A percentile compares a stretch with the other conserved stretches of the same genome.
phyloP scores from a whole-genome alignment of 768 basidiomycete species.

The Steccherinum ochraceum region DNA sequence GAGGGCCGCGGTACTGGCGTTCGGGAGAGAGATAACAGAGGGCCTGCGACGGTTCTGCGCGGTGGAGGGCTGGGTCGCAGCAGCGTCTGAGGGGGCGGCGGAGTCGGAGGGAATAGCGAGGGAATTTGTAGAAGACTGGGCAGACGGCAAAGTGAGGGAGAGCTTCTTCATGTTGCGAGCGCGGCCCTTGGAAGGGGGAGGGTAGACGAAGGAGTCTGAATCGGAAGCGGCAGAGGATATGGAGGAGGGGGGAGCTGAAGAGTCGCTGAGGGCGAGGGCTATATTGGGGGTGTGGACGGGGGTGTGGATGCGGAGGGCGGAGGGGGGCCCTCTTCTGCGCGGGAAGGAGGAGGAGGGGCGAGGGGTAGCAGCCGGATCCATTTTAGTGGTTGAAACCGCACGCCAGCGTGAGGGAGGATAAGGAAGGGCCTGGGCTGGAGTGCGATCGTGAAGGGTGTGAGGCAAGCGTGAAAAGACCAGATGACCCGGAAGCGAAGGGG shows the following conservation, averaged over 20 bases:
- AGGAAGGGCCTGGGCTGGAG: slow-evolving; percentile 11
- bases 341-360: slow-evolving; percentile 24
- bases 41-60: slow-evolving; percentile 48
- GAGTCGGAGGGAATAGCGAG: slow-evolving; percentile 31
- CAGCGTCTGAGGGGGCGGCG: slow-evolving; percentile 25
- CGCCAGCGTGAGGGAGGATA: slow-evolving; percentile 35
- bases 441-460: slow-evolving; percentile 8
- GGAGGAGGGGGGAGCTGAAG: slow-evolving; percentile 38
- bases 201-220: slow-evolving; percentile 41
- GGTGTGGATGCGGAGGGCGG: slow-evolving; percentile 54
- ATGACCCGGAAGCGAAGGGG: slow-evolving; percentile 7
- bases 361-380: slow-evolving; percentile 26
- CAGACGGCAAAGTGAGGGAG: slow-evolving; percentile 60
- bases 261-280: slow-evolving; percentile 40
- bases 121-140: slow-evolving; percentile 51
- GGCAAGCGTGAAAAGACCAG: slow-evolving; percentile 18
- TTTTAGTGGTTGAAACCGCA: slow-evolving; percentile 26
- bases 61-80: slow-evolving; percentile 14
- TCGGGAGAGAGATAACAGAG: slow-evolving; percentile 66
- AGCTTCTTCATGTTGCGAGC: slow-evolving; percentile 73
- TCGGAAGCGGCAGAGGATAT: slow-evolving; percentile 49
- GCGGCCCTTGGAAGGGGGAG: slow-evolving; percentile 33
- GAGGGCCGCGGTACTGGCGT: slow-evolving; percentile 43
- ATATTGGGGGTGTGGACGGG: slow-evolving; percentile 42
- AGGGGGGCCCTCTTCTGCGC: slow-evolving; percentile 47